A percentile compares a stretch with the other conserved stretches of the same genome.
These are phyloP conservation scores for Pseudocercospora fijiensis DNA, from an alignment of 2,329 filamentous ascomycete genomes.

Conservation along the genomic window DNA sequence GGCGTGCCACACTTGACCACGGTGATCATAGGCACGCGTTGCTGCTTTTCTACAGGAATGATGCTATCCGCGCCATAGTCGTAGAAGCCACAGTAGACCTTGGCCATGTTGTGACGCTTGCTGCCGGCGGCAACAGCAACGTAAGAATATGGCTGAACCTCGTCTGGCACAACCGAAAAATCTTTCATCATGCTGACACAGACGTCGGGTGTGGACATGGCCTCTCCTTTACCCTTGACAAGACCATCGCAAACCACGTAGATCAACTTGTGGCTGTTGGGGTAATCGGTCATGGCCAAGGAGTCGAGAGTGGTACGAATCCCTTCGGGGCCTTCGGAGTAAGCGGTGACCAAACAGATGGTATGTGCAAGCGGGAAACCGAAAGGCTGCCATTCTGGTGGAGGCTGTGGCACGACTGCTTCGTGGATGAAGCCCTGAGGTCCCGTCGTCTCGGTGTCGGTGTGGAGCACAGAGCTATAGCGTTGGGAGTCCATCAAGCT, in stretches of 20 bases:
- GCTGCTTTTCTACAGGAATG: constrained; percentile 82
- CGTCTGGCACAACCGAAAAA: constrained; percentile 71
- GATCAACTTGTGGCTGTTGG: constrained; percentile 97
- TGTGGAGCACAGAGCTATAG: constrained; percentile 56
- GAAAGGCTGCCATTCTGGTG: constrained; percentile 95
- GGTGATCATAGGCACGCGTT: constrained; percentile 96
- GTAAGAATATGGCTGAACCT: constrained; percentile 90
- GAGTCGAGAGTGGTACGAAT: constrained; percentile 93
- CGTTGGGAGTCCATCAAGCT: constrained; percentile 48
- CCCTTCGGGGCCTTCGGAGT: constrained; percentile 92
- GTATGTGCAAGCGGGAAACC: constrained; percentile 91
- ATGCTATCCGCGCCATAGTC: constrained; percentile 82
- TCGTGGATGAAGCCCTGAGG: constrained; percentile 96
- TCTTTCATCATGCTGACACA: constrained; percentile 94
- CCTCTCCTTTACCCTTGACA: constrained; percentile 93
- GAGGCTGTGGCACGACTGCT: constrained; percentile 90
- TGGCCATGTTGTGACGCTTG: constrained; percentile 99
- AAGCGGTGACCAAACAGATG: constrained; percentile 92
- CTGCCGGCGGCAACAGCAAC: constrained; percentile 93
- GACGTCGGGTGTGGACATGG: constrained; percentile 83
- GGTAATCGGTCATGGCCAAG: constrained; percentile 95
- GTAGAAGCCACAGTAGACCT: constrained; percentile 97
- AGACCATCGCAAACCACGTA: constrained; percentile 95
- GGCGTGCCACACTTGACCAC: constrained; percentile 95
- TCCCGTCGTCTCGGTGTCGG: constrained; percentile 67